Base-by-base conservation (phyloP, 495 filamentous ascomycete genomes). In the Podospora comata region DNA sequence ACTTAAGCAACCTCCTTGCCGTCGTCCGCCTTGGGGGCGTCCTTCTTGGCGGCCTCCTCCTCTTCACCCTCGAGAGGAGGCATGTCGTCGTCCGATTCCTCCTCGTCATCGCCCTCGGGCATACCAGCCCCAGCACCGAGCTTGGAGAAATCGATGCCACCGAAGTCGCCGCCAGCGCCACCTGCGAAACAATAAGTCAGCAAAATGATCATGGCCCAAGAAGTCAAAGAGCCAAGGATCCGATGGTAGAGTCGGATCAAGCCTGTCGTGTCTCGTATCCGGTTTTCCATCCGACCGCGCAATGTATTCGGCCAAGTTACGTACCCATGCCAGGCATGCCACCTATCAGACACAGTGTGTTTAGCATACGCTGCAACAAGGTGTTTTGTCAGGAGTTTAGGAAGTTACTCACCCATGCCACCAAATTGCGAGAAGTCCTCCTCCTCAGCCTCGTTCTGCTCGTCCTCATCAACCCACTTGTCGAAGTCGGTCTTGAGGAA, bases 381-480 rank as follows among this genome's bases (percentile, higher is more conserved):
- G 44, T 58, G 59, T 62, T 53, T 23, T 23, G 23, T 23, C 23
- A 23, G n/a, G 26, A 32, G 62, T 15, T 63, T 26, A 20, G 59
- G 54, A 60, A 39, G 59, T 74, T 66, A 80, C 82, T 71, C 73
- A 86, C 80, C 85, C 80, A 84, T 81, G 59, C 85, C 75, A 44
- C 67, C 90, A 74, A 91, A 85, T 69, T 89, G 88, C 69, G 85
- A 89, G 78, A 94, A 88, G 76, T 96, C 92, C 39, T 97, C 93
- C 53, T 97, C 94, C 26, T 85, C 81, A 19, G 82, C 89, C 74
- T 90, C 92, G 74, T 97, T 91, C 83, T 99, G 95, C 86, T 99
- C 95, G 79, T 99, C 95, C 88, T 98, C 95, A 78, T 98, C 96
- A 72, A 99, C 93, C 96, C 96, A 99, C 93, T 98, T 98, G 82